Evolutionary conservation across 1,284 basidiomycete genomes (phyloP).

Genomic region (Moesziomyces antarcticus): DNA sequence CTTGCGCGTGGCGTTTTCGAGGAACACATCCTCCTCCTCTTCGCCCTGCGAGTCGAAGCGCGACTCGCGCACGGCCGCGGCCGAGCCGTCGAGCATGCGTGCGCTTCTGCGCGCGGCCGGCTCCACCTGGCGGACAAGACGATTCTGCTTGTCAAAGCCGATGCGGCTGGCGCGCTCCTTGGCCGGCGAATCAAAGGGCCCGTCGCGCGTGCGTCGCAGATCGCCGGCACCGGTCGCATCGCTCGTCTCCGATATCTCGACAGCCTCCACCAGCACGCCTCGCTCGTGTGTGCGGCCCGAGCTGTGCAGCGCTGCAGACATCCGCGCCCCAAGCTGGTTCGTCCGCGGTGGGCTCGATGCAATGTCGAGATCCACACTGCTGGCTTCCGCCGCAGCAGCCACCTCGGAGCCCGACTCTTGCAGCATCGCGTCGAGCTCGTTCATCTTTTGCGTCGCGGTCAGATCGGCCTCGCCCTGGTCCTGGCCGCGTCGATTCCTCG

Average conservation of each 20-base stretch:
- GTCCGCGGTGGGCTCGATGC: conserved; percentile 40
- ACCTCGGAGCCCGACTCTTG: conserved; percentile 10
- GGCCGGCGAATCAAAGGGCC: conserved; percentile 35
- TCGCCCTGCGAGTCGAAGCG: conserved; percentile 50
- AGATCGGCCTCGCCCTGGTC: conserved; percentile 5
- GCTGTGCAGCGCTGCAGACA: conserved; percentile 30
- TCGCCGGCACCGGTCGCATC: conserved; percentile 7
- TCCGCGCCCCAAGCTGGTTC: conserved; percentile 8
- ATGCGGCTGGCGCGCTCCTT: conserved; percentile 37
- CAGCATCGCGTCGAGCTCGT: conserved; percentile 33
- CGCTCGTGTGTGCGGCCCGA: conserved; percentile 12
- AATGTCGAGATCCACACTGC: conserved; percentile 28
- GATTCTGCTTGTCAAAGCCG: conserved; percentile 44
- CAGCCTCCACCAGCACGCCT: neutral
- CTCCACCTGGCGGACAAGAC: conserved; percentile 21
- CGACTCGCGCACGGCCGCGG: conserved; percentile 31
- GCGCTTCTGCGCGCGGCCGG: conserved; percentile 4
- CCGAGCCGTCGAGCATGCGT: conserved; percentile 29
- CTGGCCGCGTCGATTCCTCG: neutral
- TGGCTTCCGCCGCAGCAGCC: neutral
- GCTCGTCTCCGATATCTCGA: conserved; percentile 19
- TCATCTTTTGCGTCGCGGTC: conserved; percentile 27
- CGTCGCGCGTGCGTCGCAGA: conserved; percentile 15
- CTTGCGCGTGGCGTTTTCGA: conserved; percentile 22
- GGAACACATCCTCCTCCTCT: conserved; percentile 45